Evolutionary conservation across 129 eudicot genomes (phyloP).

Genomic region (Helichrysum umbraculigerum): DNA sequence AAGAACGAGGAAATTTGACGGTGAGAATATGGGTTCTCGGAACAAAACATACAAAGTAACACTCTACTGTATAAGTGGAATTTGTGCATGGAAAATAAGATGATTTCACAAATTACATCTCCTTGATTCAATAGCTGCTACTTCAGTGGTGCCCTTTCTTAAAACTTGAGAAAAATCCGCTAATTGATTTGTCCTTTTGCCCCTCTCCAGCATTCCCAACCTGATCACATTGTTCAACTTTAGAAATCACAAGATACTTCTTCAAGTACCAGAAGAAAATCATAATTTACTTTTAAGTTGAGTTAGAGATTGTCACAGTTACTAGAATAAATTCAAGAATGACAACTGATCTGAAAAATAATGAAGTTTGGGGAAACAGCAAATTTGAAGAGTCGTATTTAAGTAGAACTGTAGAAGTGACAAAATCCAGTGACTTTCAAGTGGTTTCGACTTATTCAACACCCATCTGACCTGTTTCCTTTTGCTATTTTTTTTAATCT

Average conservation of each 20-base stretch:
- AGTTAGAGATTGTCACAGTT: background rate
- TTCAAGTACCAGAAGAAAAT: background rate
- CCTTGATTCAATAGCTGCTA: background rate
- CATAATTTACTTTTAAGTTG: background rate
- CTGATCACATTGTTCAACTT: slow-evolving; percentile 33
- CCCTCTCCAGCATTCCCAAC: slow-evolving; percentile 56
- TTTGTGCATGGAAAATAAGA: slow-evolving; percentile 20
- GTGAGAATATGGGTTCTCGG: slow-evolving; percentile 1
- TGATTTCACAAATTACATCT: slow-evolving; percentile 16
- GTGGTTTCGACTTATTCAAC: background rate
- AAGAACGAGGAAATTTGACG: slow-evolving; percentile 17
- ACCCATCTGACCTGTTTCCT: background rate
- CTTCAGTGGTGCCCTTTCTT: slow-evolving; percentile 51
- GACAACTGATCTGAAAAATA: no score
- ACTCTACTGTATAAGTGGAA: slow-evolving; percentile 19
- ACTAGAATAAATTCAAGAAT: background rate
- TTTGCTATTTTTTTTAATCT: no score
- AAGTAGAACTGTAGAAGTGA: background rate
- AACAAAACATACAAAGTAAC: slow-evolving; percentile 23
- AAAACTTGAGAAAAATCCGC: slow-evolving; percentile 52
- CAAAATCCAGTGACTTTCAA: background rate
- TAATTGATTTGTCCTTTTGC: slow-evolving; percentile 50
- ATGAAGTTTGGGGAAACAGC: no score
- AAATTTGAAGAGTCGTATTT: background rate
- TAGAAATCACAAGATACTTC: background rate